Evolutionary conservation across 768 basidiomycete species (phyloP).

Genomic region (Astraeus odoratus): DNA sequence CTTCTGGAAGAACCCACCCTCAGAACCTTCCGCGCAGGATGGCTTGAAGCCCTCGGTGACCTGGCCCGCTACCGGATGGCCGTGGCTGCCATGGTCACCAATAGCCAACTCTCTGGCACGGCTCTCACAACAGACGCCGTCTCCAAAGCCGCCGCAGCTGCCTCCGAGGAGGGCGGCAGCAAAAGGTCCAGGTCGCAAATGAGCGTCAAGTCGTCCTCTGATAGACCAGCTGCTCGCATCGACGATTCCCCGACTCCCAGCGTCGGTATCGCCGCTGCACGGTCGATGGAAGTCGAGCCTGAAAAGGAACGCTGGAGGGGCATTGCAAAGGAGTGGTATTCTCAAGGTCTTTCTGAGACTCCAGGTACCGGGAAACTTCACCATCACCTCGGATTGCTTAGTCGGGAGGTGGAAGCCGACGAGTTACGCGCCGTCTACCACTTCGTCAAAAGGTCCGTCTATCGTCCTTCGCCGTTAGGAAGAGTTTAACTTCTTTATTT

Average conservation of each 20-base stretch:
- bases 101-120: conserved; percentile 34
- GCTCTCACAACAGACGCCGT: conserved; percentile 54
- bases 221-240: conserved; percentile 46
- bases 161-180: conserved; percentile 14
- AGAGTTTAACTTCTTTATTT: conserved; percentile 7
- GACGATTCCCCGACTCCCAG: conserved; percentile 66
- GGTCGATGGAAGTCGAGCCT: conserved; percentile 77
- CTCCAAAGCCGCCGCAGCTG: conserved; percentile 35
- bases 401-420: conserved; percentile 74
- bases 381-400: conserved; percentile 86
- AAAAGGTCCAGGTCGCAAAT: conserved; percentile 32
- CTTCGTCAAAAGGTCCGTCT: conserved; percentile 81
- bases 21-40: conserved; percentile 63
- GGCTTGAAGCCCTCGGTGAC: conserved; percentile 97
- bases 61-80: conserved; percentile 93
- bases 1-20: conserved; percentile 79
- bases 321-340: conserved; percentile 92
- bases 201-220: conserved; percentile 31
- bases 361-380: conserved; percentile 95
- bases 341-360: conserved; percentile 74
- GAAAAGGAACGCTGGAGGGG: conserved; percentile 89
- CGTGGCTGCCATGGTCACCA: conserved; percentile 78
- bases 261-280: conserved; percentile 80
- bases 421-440: conserved; percentile 87
- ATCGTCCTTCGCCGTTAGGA: background rate